Evolutionary conservation across 2,329 filamentous ascomycete species (phyloP).

Genomic region (Penicillium crustosum): DNA sequence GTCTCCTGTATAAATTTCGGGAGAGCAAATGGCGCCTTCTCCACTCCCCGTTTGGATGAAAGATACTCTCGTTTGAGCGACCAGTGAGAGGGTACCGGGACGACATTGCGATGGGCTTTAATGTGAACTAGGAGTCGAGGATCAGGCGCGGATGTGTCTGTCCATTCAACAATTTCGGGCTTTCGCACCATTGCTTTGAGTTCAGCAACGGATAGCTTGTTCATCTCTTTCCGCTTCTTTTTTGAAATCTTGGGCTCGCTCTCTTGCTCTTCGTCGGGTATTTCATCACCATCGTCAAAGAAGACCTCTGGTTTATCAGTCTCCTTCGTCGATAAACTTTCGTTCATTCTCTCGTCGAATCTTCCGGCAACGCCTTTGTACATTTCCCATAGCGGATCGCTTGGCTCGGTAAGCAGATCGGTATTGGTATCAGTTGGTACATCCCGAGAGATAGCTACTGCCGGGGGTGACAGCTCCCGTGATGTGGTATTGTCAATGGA

Average conservation of each 20-base stretch:
- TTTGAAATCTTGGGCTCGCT: conserved; percentile 76
- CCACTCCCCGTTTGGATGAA: conserved; percentile 93
- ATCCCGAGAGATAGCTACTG: conserved; percentile 12
- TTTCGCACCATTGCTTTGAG: conserved; percentile 88
- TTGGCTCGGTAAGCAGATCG: conserved; percentile 55
- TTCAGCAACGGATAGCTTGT: conserved; percentile 90
- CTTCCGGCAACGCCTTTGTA: conserved; percentile 80
- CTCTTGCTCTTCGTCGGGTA: conserved; percentile 70
- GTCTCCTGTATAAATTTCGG: conserved; percentile 98
- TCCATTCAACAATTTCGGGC: conserved; percentile 96
- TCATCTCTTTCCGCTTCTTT: conserved; percentile 88
- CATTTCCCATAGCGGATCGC: conserved; percentile 77
- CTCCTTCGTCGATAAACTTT: conserved; percentile 65
- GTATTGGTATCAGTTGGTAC: conserved; percentile 49
- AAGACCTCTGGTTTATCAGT: conserved; percentile 80
- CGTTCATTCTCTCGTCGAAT: conserved; percentile 67
- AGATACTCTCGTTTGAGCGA: conserved; percentile 94
- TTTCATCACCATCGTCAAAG: conserved; percentile 79
- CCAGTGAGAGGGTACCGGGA: conserved; percentile 93
- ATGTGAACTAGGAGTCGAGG: conserved; percentile 88
- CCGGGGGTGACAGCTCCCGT: conserved; percentile 8
- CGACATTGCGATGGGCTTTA: conserved; percentile 91
- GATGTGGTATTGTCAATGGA: conserved; percentile 4
- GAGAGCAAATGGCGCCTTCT: conserved; percentile 88
- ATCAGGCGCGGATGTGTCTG: conserved; percentile 87